These are phyloP conservation scores for Malassezia cuniculi DNA, from an alignment of 1,284 basidiomycete genomes.

Conservation along the genomic window DNA sequence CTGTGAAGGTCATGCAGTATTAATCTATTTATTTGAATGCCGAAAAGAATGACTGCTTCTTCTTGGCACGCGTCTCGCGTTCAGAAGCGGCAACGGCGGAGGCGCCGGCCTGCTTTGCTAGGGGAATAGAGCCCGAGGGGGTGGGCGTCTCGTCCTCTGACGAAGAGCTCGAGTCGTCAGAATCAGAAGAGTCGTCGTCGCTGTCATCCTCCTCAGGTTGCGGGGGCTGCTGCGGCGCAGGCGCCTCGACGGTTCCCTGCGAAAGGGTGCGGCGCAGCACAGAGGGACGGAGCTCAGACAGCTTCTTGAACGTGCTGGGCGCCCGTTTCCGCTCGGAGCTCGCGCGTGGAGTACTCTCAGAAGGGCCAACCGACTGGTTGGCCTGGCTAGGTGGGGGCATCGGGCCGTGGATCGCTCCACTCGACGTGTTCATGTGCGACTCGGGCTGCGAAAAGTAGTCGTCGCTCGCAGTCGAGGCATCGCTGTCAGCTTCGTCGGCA, in stretches of 20 bases:
- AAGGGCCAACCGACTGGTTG: background rate
- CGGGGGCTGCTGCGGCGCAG: too few species aligned
- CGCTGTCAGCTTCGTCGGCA: too few species aligned
- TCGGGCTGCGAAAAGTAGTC: conserved; percentile 13
- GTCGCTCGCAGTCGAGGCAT: too few species aligned
- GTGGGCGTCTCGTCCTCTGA: conserved; percentile 4
- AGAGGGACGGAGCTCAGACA: conserved; percentile 26
- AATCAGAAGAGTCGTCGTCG: conserved; percentile 3
- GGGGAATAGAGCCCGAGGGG: conserved; percentile 1
- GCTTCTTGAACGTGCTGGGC: conserved; percentile 19
- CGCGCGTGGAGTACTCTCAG: conserved; percentile 9
- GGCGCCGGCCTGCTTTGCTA: conserved; percentile 11
- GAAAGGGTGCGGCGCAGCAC: conserved; percentile 24
- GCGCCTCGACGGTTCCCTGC: too few species aligned
- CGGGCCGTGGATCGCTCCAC: conserved; percentile 9
- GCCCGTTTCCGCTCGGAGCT: background rate
- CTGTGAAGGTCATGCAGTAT: conserved; percentile 2
- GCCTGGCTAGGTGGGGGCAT: conserved; percentile 3
- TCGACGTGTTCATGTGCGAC: conserved; percentile 6
- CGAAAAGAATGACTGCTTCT: conserved; percentile 15
- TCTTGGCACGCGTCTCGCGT: conserved; percentile 7
- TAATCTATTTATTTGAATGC: conserved; percentile 6
- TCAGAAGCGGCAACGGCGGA: conserved; percentile 1
- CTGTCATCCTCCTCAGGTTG: conserved; percentile 1
- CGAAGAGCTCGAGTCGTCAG: too few species aligned